phyloP scores from a whole-genome alignment of 345 rosid species.

The Corchorus capsularis region DNA sequence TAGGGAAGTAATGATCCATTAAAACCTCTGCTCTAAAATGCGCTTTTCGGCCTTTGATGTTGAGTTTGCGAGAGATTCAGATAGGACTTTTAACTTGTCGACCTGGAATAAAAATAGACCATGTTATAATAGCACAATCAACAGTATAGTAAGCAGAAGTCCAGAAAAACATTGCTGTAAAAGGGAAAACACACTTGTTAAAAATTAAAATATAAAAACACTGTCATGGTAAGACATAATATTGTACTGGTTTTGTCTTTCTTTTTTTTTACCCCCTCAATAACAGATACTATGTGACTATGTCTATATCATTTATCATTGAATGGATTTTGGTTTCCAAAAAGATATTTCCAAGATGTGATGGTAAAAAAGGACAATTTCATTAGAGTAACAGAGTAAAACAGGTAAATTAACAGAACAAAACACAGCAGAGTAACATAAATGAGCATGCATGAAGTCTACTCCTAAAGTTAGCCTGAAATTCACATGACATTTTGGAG shows the following conservation, averaged over 20 bases:
- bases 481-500: not conserved
- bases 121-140: not conserved
- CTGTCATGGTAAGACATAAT: not conserved
- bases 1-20: conserved; percentile 6
- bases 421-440: not conserved
- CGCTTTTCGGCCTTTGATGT: conserved; percentile 77
- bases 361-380: not conserved
- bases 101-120: conserved; percentile 49
- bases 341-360: not conserved
- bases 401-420: not conserved
- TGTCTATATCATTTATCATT: not conserved
- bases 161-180: not conserved
- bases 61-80: conserved; percentile 77
- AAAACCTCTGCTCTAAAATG: conserved; percentile 78
- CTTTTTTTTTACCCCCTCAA: not conserved
- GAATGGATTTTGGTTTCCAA: not conserved
- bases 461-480: not conserved
- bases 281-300: not conserved
- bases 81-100: conserved; percentile 76
- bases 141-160: not conserved
- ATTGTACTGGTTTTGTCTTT: not conserved
- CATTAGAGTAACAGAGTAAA: not conserved
- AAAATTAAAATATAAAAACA: not conserved
- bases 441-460: not conserved
- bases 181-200: too few relatives aligned